These are phyloP conservation scores for Suhomyces xylopsoci DNA, from an alignment of 805 yeast species.

Conservation along the genomic window DNA sequence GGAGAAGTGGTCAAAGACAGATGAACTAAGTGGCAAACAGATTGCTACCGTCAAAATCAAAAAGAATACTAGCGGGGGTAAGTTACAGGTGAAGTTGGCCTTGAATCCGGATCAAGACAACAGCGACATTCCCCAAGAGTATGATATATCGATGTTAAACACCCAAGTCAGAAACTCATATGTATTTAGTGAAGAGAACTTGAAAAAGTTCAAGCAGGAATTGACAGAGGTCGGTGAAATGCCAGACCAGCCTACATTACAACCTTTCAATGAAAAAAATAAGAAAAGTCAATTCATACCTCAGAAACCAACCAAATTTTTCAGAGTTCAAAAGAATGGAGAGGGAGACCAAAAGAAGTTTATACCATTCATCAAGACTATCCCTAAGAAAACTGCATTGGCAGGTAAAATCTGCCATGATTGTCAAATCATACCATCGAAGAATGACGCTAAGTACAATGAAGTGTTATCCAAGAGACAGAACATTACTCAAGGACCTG, in stretches of 20 bases:
- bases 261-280: constrained; percentile 27
- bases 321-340: constrained; percentile 31
- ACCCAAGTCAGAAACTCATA: constrained; percentile 80
- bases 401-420: constrained; percentile 90
- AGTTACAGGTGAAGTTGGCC: constrained; percentile 53
- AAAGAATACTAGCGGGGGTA: constrained; percentile 36
- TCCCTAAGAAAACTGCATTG: constrained; percentile 83
- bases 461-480: constrained; percentile 53
- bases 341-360: constrained; percentile 33
- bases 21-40: constrained; percentile 63
- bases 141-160: constrained; percentile 75
- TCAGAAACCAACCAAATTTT: constrained; percentile 18
- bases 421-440: constrained; percentile 81
- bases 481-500: constrained; percentile 49
- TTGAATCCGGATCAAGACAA: constrained; percentile 46
- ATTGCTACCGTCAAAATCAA: constrained; percentile 78
- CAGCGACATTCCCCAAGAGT: constrained; percentile 68
- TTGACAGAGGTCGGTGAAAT: constrained; percentile 49
- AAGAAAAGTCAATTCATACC: constrained; percentile 8
- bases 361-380: constrained; percentile 82
- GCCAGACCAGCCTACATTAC: constrained; percentile 52
- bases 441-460: constrained; percentile 65
- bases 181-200: constrained; percentile 83
- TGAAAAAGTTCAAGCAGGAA: constrained; percentile 53
- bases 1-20: constrained; percentile 68